Base-by-base conservation (phyloP, 441 rosid species). In the Manihot esculenta region DNA sequence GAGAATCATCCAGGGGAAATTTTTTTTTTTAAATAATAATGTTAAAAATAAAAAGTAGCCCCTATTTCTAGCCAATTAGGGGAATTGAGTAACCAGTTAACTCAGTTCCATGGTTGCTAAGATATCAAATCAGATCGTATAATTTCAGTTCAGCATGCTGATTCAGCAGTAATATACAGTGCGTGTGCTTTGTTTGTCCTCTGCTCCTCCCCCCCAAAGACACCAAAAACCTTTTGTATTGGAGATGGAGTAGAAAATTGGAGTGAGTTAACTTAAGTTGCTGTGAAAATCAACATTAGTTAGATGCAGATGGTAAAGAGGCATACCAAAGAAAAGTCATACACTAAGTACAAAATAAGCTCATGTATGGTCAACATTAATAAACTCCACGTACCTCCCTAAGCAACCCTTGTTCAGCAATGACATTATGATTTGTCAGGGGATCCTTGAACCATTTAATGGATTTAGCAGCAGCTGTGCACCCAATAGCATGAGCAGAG, bases 401-500 rank as follows among this genome's bases (percentile, higher is more conserved):
- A 65, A 95, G 92, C 67, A 75, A 71, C 73, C 75, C 83, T 71
- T 72, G 74, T 73, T 79, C 86, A 69, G 91, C 66, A 71, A 53
- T 72, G 51, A 93, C 74, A 75, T 95, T 95, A 74, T 49, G 72
- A 73, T 93, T 95, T 64, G 88, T 84, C 72, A 64, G 79, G 72
- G 94, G 93, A 83, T 95, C 90, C 80, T 85, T 93, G 80, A 87
- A 91, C 98, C 98, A 91, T 78, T 84, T 78, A 33, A 95, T 93
- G 66, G 99, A 77, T 71, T 88, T 93, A 67, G 76, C 84, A 63
- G 99, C 98, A 62, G 98, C 97, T 42, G 86, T 77, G 72, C 98
- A 95, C 50, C 97, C 99, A 89, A 89, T 83, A 56, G 98, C 95
- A 84, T 95, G 98, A 65, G 97, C 99, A 61, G 97, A 65, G 79